Evolutionary conservation across 2,329 filamentous ascomycete species (phyloP), one percentile per base, ranked within the genome.

Genomic region (Colletotrichum euphorbiae): DNA sequence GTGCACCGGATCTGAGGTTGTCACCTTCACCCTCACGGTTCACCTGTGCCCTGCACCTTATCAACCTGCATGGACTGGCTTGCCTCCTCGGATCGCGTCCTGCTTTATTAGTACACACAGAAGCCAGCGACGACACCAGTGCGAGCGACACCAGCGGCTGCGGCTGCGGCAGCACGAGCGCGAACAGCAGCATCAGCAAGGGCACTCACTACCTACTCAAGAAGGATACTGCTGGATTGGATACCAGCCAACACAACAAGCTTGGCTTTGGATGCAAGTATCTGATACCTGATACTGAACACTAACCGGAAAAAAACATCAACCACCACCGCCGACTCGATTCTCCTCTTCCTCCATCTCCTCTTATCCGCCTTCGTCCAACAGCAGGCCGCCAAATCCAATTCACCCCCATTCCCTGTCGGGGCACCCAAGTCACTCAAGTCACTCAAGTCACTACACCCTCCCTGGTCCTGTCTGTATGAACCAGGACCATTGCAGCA

Each of bases 361-460:
- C 45, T 61, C 45, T 17, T 31, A 15, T 55, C 11, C 36, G 19
- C 46, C 24, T 28, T 52, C 58, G 58, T 61, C 58, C 58, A 61
- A 61, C 46, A 33, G 46, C 46, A 61, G 36, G 21, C 54, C 36
- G 50, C 42, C 54, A 55, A 65, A 68, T 68, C 48, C 66, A 60
- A 50, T 65, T 54, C 42, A 52, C 33, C 40, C 48, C 60, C 66
- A 65, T 68, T 48, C 66, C 66, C 66, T 65, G 61, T 65, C 52
- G 24, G 28, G 51, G 33, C 45, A 52, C 51, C 64, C 61, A 64
- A 65, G 52, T 64, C 65, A 59, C 52, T 52, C 58, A 61, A 61
- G 46, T 57, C 61, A 43, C 48, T 40, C 65, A 64, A 68, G 52
- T 64, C 65, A 68, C 52, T 46, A 65, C 62, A 55, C 60, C 52